phyloP scores from a whole-genome alignment of 2,329 filamentous ascomycete species.

The Penicillium sp. region DNA sequence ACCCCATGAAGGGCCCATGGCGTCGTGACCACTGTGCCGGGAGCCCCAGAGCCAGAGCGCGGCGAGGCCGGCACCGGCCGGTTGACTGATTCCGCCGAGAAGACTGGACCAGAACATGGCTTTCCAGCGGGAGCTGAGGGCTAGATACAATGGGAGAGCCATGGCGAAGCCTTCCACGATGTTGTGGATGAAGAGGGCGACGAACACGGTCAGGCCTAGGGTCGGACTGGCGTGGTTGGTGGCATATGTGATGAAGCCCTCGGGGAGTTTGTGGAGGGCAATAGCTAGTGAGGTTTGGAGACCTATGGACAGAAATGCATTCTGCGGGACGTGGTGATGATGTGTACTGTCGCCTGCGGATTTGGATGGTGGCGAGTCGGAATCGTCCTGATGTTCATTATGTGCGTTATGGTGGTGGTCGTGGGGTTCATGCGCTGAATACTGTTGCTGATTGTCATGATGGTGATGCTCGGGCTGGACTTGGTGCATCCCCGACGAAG shows the following conservation, averaged over 20 bases:
- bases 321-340: constrained; percentile 92
- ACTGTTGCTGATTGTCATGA: too few species aligned
- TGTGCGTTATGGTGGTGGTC: constrained; percentile 1
- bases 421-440: constrained; percentile 7
- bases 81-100: constrained; percentile 82
- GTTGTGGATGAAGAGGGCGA: constrained; percentile 96
- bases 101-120: constrained; percentile 83
- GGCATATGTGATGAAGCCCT: constrained; percentile 83
- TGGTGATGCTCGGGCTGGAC: constrained; percentile 3
- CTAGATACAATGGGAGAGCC: constrained; percentile 88
- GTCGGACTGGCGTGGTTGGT: constrained; percentile 93
- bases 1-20: constrained; percentile 50
- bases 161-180: constrained; percentile 96
- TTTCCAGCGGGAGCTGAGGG: constrained; percentile 71
- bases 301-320: constrained; percentile 91
- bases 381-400: constrained; percentile 18
- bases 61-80: constrained; percentile 77
- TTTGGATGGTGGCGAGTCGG: constrained; percentile 9
- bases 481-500: constrained; percentile 11
- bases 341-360: constrained; percentile 51
- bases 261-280: constrained; percentile 91
- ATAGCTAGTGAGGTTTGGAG: constrained; percentile 94
- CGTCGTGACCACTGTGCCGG: constrained; percentile 40
- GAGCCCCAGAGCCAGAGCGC: constrained; percentile 81
- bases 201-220: constrained; percentile 86